Base-by-base conservation (phyloP, 2,329 filamentous ascomycete genomes). In the Hypoxylon sp. region DNA sequence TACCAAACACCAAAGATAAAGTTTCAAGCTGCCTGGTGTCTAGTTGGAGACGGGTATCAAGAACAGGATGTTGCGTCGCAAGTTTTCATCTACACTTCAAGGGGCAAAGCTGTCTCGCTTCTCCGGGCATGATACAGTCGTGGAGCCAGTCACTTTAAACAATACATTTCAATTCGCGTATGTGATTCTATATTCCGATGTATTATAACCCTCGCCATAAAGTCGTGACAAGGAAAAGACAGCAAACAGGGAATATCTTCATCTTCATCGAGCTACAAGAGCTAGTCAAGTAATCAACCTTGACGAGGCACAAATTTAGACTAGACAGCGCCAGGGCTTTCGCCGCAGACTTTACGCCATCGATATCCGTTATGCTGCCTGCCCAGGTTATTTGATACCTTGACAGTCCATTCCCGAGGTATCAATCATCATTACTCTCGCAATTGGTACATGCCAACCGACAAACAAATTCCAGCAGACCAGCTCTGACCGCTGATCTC, bases 141-240 rank as follows among this genome's bases (percentile, higher is more conserved):
- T 8, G 8, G 37, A n/a, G 5, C 19, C 3, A 46, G 21, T 63
- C 58, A 56, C 62, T 56, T 54, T 32, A 58, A 27, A 56, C 3
- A 55, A 54, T 56, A 27, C 48, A 57, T 41, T 55, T 68, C 51
- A 55, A 63, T 61, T 69, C 56, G 61, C 52, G 61, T 66, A 65
- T 62, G 41, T 68, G 54, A 47, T 70, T 70, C 70, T 69, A 64
- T 71, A 74, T 75, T 70, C 71, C 71, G 65, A 59, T 73, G 69
- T 72, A 78, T 77, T 77, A 77, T 73, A 71, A 74, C 74, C 75
- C 73, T 76, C 69, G 75, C 77, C 76, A 63, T 77, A 69, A 76
- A 75, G 70, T 77, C 77, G 73, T 78, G 70, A 75, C 65, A 73
- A 73, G 71, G 68, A 73, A 71, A 72, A 61, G 64, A 71, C 69